Evolutionary conservation across 192 early-diverging fungal species (phyloP).

Genomic region (Phycomyces blakesleeanus): DNA sequence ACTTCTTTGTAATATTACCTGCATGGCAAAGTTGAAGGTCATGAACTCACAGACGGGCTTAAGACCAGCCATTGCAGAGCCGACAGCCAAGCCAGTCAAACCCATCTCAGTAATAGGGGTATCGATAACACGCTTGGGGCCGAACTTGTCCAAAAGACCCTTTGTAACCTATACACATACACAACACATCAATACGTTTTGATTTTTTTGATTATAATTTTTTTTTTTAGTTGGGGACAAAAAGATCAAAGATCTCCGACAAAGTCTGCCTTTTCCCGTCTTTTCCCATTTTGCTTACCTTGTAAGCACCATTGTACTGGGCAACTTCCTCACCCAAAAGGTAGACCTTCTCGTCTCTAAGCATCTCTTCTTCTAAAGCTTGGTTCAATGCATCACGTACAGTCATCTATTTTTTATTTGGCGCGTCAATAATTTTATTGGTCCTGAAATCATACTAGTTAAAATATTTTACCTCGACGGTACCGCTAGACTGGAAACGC

Average conservation of each 20-base stretch:
- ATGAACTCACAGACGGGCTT: constrained; percentile 99
- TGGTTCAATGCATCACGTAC: constrained; percentile 97
- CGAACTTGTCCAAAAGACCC: constrained; percentile 96
- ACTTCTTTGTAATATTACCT: constrained; percentile 50
- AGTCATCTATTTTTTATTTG: constrained; percentile 65
- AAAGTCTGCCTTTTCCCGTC: constrained; percentile 29
- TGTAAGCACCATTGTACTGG: constrained; percentile 99
- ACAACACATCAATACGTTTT: too few species aligned
- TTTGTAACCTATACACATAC: constrained; percentile 85
- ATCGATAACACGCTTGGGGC: constrained; percentile 94
- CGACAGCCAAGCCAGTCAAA: constrained; percentile 93
- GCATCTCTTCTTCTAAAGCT: constrained; percentile 97
- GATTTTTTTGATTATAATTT: background rate
- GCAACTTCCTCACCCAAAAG: constrained; percentile 97
- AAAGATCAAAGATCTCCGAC: constrained; percentile 12
- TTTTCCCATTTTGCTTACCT: constrained; percentile 60
- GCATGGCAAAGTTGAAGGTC: constrained; percentile 99
- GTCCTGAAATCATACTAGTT: background rate
- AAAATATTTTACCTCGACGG: constrained; percentile 25
- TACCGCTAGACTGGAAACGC: constrained; percentile 32
- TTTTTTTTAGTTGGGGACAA: constrained; percentile 11
- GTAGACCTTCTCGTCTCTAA: constrained; percentile 84
- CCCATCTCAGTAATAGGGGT: constrained; percentile 99
- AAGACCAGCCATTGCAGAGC: constrained; percentile 88
- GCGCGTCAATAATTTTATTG: constrained; percentile 1